Evolutionary conservation across 2,329 filamentous ascomycete species (phyloP), one percentile per base, ranked within the genome.

Genomic region (Penicillium hesseltinei): DNA sequence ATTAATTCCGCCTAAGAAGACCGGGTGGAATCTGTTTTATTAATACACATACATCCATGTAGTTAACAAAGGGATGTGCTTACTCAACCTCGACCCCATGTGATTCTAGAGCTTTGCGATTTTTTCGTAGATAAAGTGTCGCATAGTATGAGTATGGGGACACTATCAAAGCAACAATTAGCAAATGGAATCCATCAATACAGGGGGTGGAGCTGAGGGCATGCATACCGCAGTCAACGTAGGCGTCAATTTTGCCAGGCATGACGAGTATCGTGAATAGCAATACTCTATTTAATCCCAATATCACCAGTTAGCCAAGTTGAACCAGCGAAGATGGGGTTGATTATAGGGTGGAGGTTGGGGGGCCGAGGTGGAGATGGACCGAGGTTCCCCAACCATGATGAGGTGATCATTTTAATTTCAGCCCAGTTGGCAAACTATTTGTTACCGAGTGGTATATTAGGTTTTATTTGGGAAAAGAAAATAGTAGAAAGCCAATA

Each of bases 1-100:
- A 68, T 87, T 89, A 68, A 90, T 84, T 45, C 81, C 88, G 27
- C 85, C 86, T 15, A 93, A 79, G 68, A 92, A 87, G 51, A 92
- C 80, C 15, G 90, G 90, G 62, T 88, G 81, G 65, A 89, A 83
- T 50, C 88, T 90, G 61, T 29, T n/a, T 2, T 7, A 15, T 45
- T 42, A 55, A 21, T 51, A 17, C 44, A 25, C n/a, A 8, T 57
- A 19, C 17, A 9, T 54, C 33, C 3, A n/a, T 23, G 5, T n/a
- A 27, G 25, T 2, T 8, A 27, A 5, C 54, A 49, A 19, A 45
- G 39, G 15, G 33, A 19, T 19, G 10, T n/a, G 69, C 85, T 65
- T 76, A 90, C 88, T 91, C 85, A 33, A 92, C 74, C 36, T 86
- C 77, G 6, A 91, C 81, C 33, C 79, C 78, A 71, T 90, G 78